Base-by-base conservation (phyloP, 805 yeast species). In the Lachancea nothofagi region DNA sequence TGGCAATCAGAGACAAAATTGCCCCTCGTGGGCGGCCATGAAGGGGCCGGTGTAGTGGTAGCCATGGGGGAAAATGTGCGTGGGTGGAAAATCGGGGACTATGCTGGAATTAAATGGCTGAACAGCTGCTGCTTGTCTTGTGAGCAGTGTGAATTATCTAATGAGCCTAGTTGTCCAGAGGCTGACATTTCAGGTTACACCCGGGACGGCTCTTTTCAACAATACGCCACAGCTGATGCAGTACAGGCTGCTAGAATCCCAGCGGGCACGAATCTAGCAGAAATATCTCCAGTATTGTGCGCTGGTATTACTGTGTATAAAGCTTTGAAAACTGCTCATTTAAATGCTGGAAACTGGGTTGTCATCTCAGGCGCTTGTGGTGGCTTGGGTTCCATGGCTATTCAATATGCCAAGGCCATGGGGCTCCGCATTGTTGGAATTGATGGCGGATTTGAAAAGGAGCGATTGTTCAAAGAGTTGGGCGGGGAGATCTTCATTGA, bases 351-450 rank as follows among this genome's bases (percentile, higher is more conserved):
- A 56, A 77, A 81, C 62, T 81, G 81, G 80, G 82, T 80, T 49
- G 76, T 77, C 45, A 68, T 82, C 44, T 76, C 86, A 42, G 88
- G 89, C 68, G 87, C 86, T 47, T 85, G 77, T 62, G 88, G 88
- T 62, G 88, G 89, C 58, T 72, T 82, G 63, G 89, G 88, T 58
- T 68, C 85, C 29, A 65, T 81, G 49, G 87, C 86, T 42, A 67
- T 81, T 53, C 88, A 81, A 67, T 82, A 79, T 65, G 88, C 84
- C 46, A 71, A 64, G 50, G 86, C 85, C 45, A 74, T 80, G 83
- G 89, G n/a, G n/a, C n/a, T n/a, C n/a, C n/a, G n/a, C n/a, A n/a
- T n/a, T n/a, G n/a, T n/a, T n/a, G n/a, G n/a, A n/a, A n/a, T n/a
- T n/a, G n/a, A n/a, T n/a, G n/a, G n/a, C n/a, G n/a, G n/a, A n/a